These are phyloP conservation scores for Peronosclerospora sorghi DNA, from an alignment of 352 stramenopile genomes.

Conservation along the genomic window DNA sequence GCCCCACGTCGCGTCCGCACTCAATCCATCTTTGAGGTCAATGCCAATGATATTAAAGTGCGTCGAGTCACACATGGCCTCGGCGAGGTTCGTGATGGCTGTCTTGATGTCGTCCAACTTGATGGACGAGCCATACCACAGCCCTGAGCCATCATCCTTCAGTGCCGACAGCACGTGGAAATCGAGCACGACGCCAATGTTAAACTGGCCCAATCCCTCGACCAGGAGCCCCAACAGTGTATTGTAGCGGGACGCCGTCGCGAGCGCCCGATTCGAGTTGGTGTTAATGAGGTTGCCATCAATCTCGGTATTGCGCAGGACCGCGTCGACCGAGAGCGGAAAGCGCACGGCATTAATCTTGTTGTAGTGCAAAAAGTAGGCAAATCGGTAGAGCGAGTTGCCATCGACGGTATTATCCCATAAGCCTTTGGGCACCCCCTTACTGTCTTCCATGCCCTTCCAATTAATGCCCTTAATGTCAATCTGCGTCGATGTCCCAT, in stretches of 20 bases:
- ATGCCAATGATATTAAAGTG: constrained; percentile 83
- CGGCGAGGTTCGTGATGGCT: constrained; percentile 61
- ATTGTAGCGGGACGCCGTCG: constrained; percentile 47
- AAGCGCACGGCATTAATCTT: constrained; percentile 77
- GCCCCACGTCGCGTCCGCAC: constrained; percentile 58
- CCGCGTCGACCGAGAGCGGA: constrained; percentile 58
- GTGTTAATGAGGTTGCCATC: constrained; percentile 64
- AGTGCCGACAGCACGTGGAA: constrained; percentile 60
- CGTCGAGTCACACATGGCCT: constrained; percentile 61
- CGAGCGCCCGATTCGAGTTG: constrained; percentile 73
- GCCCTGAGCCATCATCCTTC: constrained; percentile 28
- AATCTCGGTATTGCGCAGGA: constrained; percentile 54
- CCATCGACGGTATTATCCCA: constrained; percentile 77
- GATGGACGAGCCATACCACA: constrained; percentile 76
- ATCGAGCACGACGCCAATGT: constrained; percentile 69
- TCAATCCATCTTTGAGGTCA: constrained; percentile 67
- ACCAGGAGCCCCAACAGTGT: constrained; percentile 47
- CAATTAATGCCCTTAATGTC: constrained; percentile 83
- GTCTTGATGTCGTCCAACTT: constrained; percentile 61
- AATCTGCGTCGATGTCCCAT: constrained; percentile 46
- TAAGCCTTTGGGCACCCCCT: constrained; percentile 59
- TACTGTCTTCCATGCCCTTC: constrained; percentile 67
- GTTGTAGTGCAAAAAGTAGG: constrained; percentile 61
- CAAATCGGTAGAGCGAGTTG: constrained; percentile 66
- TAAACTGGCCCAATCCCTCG: constrained; percentile 62